These are phyloP conservation scores for Lizonia empirigonia DNA, from an alignment of 2,329 filamentous ascomycete species.

Conservation along the genomic window DNA sequence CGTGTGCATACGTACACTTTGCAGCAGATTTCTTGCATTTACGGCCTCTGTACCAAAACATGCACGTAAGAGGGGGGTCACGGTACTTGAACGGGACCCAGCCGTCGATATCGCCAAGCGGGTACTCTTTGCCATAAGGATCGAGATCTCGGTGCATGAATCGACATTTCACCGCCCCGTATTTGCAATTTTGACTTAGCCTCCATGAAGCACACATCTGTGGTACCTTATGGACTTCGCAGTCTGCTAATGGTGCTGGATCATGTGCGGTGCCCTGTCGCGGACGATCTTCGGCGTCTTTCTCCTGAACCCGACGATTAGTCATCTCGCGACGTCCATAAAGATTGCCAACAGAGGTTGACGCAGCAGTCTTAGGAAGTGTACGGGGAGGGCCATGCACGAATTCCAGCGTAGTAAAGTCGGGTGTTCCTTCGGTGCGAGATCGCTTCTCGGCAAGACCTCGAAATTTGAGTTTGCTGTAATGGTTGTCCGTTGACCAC, in stretches of 20 bases:
- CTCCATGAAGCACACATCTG: slow-evolving; percentile 39
- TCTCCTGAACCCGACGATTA: slow-evolving; percentile 20
- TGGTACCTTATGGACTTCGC: slow-evolving; percentile 37
- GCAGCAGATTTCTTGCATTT: slow-evolving; percentile 29
- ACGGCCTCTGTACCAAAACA: slow-evolving; percentile 27
- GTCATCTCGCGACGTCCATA: slow-evolving; percentile 35
- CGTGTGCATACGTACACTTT: slow-evolving; percentile 36
- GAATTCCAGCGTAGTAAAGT: slow-evolving; percentile 30
- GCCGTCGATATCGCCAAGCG: slow-evolving; percentile 23
- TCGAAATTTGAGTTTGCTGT: slow-evolving; percentile 23
- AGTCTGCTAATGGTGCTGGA: slow-evolving; percentile 18
- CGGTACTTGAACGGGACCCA: slow-evolving; percentile 34
- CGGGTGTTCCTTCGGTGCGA: slow-evolving; percentile 34
- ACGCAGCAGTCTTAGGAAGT: slow-evolving; percentile 2
- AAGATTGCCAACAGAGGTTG: slow-evolving; percentile 16
- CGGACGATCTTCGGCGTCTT: slow-evolving; percentile 10
- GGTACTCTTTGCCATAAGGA: slow-evolving; percentile 22
- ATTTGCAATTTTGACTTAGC: slow-evolving; percentile 29
- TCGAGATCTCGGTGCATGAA: slow-evolving; percentile 38
- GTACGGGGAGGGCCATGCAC: slow-evolving; percentile 26
- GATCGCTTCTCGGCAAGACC: slow-evolving; percentile 28
- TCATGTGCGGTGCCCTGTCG: background rate
- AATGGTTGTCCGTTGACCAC: slow-evolving; percentile 25
- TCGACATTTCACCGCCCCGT: slow-evolving; percentile 23
- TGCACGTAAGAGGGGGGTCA: slow-evolving; percentile 37